Conservation (phyloP, 192 early-diverging fungal genomes). For the Coemansia erecta region DNA sequence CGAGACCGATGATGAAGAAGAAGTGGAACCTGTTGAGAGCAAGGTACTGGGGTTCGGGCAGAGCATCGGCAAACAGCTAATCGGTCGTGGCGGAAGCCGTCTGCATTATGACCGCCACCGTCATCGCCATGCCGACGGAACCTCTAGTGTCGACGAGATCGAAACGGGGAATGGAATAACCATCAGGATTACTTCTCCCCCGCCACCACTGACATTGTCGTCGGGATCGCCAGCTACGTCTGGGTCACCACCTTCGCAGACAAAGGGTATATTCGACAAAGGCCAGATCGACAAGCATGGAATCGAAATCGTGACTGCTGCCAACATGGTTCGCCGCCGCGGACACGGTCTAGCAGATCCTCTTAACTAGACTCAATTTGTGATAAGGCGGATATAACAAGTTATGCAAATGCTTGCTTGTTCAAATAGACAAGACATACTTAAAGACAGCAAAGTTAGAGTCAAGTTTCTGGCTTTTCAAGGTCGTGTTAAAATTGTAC, state of each 20-base stretch:
- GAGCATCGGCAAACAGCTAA: constrained; percentile 3
- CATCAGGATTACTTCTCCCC: constrained; percentile 3
- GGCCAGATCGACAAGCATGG: constrained; percentile 29
- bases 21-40: too few relatives aligned
- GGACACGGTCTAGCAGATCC: constrained; percentile 43
- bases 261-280: constrained; percentile 20
- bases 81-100: neutral
- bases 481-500: too few relatives aligned
- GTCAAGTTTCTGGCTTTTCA: too few relatives aligned
- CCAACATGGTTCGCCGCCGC: constrained; percentile 43
- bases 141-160: neutral
- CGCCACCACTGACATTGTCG: neutral
- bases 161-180: constrained; percentile 1
- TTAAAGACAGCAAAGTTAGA: too few relatives aligned
- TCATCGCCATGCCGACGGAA: neutral
- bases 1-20: neutral
- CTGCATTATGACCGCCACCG: too few relatives aligned
- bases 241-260: neutral
- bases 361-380: constrained; percentile 18
- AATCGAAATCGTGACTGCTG: constrained; percentile 40
- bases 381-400: too few relatives aligned
- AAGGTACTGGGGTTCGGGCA: neutral
- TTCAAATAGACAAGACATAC: too few relatives aligned
- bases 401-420: too few relatives aligned
- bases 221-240: neutral